Evolutionary conservation across 2,329 filamentous ascomycete species (phyloP), one percentile per base, ranked within the genome.

Genomic region (Fusarium nematophilum): DNA sequence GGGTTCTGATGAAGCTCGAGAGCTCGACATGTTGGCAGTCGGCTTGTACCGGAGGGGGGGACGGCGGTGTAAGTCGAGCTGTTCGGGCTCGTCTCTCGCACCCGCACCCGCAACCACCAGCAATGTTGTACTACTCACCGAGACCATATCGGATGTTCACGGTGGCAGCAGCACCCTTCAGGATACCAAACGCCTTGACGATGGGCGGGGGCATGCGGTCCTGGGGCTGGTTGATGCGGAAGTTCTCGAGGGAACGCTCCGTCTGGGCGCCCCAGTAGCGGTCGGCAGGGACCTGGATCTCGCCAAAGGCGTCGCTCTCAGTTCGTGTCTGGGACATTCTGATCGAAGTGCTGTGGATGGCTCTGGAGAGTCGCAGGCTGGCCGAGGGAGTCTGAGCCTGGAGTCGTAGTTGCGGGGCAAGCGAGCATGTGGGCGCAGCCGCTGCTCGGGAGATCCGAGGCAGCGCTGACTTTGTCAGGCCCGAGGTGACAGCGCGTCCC

Each of bases 211-310:
- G 95, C 93, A 98, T 98, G 76, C 95, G 93, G 76, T 99, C 95
- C 80, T 97, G 92, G 58, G 95, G 95, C 84, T 98, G 95, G 82
- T 98, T 98, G 87, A 99, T 98, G 78, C 90, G 90, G 86, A 99
- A 99, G 84, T 99, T 99, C 78, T 91, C 90, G 76, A 98, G 86
- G 46, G 94, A 98, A 67, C 94, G 90, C 85, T 97, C 90, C 49
- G 94, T 97, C 85, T 97, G 94, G 59, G 94, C 94, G 74, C 95
- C 95, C 94, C 95, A 99, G 86, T 99, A 99, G 83, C 90, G 94
- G 86, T 97, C 92, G 65, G 85, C 85, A 34, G 90, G 86, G 69
- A 98, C 93, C 83, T 97, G 88, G 77, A 99, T 87, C 82, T 96
- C 93, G 80, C 95, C 95, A 83, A 98, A 98, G 79, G 95, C 95